Conservation (phyloP, 2,329 filamentous ascomycete species). For the Chaetomium sp. region DNA sequence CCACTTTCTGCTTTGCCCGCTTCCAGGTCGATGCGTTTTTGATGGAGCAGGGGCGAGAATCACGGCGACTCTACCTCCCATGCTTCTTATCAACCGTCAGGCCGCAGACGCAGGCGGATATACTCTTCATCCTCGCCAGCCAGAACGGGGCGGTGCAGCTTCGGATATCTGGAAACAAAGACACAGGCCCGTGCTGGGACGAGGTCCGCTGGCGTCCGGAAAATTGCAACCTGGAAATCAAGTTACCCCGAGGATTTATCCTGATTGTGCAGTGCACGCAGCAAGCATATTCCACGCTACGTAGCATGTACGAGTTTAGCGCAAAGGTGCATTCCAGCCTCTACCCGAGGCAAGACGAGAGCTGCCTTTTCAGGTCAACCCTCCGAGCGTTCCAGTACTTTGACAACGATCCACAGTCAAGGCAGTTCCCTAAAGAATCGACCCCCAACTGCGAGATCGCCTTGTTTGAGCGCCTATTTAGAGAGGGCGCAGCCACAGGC, state of each 20-base stretch:
- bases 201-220: constrained; percentile 79
- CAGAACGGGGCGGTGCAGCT: constrained; percentile 79
- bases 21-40: constrained; percentile 74
- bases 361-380: constrained; percentile 66
- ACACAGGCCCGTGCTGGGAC: constrained; percentile 73
- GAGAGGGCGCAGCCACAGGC: constrained; percentile 71
- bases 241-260: constrained; percentile 74
- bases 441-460: constrained; percentile 71
- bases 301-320: constrained; percentile 84
- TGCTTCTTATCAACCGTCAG: constrained; percentile 77
- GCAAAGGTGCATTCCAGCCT: constrained; percentile 73
- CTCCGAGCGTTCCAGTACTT: constrained; percentile 80
- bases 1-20: constrained; percentile 77
- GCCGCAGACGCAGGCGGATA: constrained; percentile 66
- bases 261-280: constrained; percentile 71
- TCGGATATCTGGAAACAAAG: constrained; percentile 68
- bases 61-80: constrained; percentile 68
- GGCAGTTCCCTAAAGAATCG: constrained; percentile 74
- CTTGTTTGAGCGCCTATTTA: constrained; percentile 71
- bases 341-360: constrained; percentile 69
- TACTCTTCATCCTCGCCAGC: constrained; percentile 75
- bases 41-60: constrained; percentile 70
- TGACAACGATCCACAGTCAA: constrained; percentile 68
- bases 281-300: constrained; percentile 76
- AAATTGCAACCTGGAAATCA: constrained; percentile 65